These are phyloP conservation scores for Cercospora brassicicola DNA, from an alignment of 2,329 filamentous ascomycete genomes.

Conservation along the genomic window DNA sequence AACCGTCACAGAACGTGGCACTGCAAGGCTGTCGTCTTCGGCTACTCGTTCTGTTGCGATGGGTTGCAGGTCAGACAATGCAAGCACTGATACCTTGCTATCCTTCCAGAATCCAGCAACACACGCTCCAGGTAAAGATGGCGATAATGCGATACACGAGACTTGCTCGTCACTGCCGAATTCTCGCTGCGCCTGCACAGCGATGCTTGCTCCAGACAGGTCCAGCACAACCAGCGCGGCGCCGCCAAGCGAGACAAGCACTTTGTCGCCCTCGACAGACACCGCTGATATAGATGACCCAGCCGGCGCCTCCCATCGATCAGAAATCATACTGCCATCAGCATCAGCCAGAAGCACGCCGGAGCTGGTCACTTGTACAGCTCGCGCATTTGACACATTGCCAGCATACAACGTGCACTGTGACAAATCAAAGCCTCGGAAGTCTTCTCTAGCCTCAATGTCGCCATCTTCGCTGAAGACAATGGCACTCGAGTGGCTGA, in stretches of 20 bases:
- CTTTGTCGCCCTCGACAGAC: slow-evolving; percentile 68
- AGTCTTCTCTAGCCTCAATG: slow-evolving; percentile 81
- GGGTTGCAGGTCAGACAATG: slow-evolving; percentile 64
- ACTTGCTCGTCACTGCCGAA: slow-evolving; percentile 72
- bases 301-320: slow-evolving; percentile 58
- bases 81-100: slow-evolving; percentile 74
- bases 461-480: slow-evolving; percentile 70
- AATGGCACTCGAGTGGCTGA: slow-evolving; percentile 82
- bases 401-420: slow-evolving; percentile 70
- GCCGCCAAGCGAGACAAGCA: slow-evolving; percentile 75
- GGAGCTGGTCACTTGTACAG: slow-evolving; percentile 75
- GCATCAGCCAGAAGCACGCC: slow-evolving; percentile 63
- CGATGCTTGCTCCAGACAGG: slow-evolving; percentile 57
- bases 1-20: slow-evolving; percentile 79
- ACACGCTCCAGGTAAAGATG: slow-evolving; percentile 63
- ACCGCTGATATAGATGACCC: slow-evolving; percentile 69
- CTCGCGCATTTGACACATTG: slow-evolving; percentile 60
- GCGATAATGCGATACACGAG: slow-evolving; percentile 76
- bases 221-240: slow-evolving; percentile 69
- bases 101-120: slow-evolving; percentile 86
- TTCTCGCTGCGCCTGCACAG: slow-evolving; percentile 59
- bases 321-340: slow-evolving; percentile 54
- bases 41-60: slow-evolving; percentile 60
- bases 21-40: slow-evolving; percentile 66
- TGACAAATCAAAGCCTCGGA: slow-evolving; percentile 68